Evolutionary conservation across 108 stramenopile genomes (phyloP), one percentile per base, ranked within the genome.

Genomic region (Mayamaea pseudoterrestris): DNA sequence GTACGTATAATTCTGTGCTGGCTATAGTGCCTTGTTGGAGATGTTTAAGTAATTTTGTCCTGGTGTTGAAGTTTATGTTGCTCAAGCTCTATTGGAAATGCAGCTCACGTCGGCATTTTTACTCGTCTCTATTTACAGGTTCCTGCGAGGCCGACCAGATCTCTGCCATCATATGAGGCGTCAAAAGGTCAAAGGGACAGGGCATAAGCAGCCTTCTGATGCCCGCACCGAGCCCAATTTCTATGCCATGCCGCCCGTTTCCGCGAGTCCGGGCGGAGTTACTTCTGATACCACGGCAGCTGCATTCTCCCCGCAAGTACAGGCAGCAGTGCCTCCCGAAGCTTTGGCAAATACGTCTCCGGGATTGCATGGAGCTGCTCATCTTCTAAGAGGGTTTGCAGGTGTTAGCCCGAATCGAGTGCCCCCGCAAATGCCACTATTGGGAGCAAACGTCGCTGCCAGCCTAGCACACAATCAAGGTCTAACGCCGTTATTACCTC

Each of bases 111-210:
- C n/a, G n/a, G n/a, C n/a, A n/a, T n/a, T n/a, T n/a, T n/a, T n/a
- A n/a, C n/a, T n/a, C n/a, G n/a, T 52, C 89, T 86, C 43, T 81
- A 86, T 48, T 42, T 80, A n/a, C n/a, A n/a, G n/a, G n/a, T 93
- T 93, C 53, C 44, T 93, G 24, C 35, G 84, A 42, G 87, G 86
- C 30, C 45, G 80, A 27, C 81, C 83, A 1, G 61, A 77, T 23
- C 70, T 89, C 1, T 70, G 79, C 53, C 53, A 66, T 51, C 66
- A 75, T 22, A 89, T 93, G 92, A 57, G 57, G 9, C 66, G 88
- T 14, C 83, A 83, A 56, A 89, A 89, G 55, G 81, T 89, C 35
- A 89, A 89, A 57, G 91, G 86, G 12, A 89, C 86, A 2, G 86
- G 86, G 2, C 84, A 89, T 58, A 89, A 89, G 65, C 80, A 85